Percentiles rank a stretch among this genome's conserved stretches.
phyloP scores from a whole-genome alignment of 2,329 filamentous ascomycete genomes.

The Trematosphaeria pertusa region DNA sequence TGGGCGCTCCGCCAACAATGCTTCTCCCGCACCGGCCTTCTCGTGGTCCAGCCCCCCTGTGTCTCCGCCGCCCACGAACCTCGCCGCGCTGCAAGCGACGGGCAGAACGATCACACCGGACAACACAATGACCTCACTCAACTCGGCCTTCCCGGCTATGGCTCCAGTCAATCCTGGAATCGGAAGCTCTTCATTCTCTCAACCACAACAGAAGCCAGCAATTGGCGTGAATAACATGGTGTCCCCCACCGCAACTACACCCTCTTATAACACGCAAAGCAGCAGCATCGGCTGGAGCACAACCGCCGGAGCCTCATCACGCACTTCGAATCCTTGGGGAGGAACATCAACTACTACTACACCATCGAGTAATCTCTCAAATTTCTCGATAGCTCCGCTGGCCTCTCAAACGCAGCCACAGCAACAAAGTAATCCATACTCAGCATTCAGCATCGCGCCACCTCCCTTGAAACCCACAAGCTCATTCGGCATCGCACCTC shows the following conservation, averaged over 20 bases:
- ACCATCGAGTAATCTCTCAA: conserved; percentile 37
- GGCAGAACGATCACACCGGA: conserved; percentile 61
- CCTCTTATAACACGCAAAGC: conserved; percentile 32
- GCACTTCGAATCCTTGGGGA: conserved; percentile 34
- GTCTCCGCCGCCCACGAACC: conserved; percentile 41
- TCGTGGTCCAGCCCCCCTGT: conserved; percentile 54
- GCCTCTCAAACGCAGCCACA: conserved; percentile 25
- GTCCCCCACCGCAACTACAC: conserved; percentile 29
- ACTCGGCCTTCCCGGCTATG: conserved; percentile 46
- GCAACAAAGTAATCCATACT: conserved; percentile 37
- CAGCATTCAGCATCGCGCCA: conserved; percentile 48
- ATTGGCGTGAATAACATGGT: conserved; percentile 44
- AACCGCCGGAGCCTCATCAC: conserved; percentile 22
- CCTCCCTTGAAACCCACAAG: conserved; percentile 32
- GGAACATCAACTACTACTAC: conserved; percentile 20
- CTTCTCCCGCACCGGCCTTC: conserved; percentile 50
- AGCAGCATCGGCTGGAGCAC: conserved; percentile 40
- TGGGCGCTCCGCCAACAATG: conserved; percentile 29
- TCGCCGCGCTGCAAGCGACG: conserved; percentile 31
- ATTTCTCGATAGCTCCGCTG: conserved; percentile 61
- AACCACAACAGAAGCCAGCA: conserved; percentile 46
- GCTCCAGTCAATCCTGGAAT: conserved; percentile 44
- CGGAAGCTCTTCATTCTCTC: conserved; percentile 42
- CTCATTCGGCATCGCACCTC: conserved; percentile 21
- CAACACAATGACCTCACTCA: conserved; percentile 52